phyloP scores from a whole-genome alignment of 2,329 filamentous ascomycete species.

The Bipolaris cookei region DNA sequence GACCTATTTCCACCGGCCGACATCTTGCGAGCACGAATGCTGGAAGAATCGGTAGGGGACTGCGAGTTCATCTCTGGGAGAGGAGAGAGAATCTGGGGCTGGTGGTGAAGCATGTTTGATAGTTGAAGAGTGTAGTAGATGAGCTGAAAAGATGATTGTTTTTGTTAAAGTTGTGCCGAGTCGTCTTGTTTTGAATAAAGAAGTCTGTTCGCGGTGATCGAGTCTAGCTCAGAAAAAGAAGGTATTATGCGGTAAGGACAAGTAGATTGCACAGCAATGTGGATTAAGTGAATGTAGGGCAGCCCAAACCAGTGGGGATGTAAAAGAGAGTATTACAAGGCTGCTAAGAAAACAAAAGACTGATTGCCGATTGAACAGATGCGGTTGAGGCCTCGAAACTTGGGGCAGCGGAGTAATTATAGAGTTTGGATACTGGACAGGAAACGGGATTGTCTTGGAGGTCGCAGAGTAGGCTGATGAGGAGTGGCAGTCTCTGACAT shows the following conservation, averaged over 20 bases:
- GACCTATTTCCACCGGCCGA: constrained; percentile 77
- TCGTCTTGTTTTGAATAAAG: constrained; percentile 24
- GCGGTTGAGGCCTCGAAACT: constrained; percentile 48
- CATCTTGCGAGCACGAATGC: constrained; percentile 70
- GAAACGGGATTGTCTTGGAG: constrained; percentile 37
- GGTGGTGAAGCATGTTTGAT: constrained; percentile 47
- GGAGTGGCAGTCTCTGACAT: constrained; percentile 50
- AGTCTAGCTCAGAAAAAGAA: constrained; percentile 49
- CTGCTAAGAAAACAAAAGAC: constrained; percentile 50
- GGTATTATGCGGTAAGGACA: constrained; percentile 45
- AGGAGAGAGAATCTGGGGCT: constrained; percentile 48
- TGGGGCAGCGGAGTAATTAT: constrained; percentile 47
- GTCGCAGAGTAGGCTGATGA: constrained; percentile 45
- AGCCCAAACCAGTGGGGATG: constrained; percentile 61
- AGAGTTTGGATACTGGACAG: constrained; percentile 39
- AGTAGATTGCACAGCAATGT: constrained; percentile 52
- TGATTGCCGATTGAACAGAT: constrained; percentile 48
- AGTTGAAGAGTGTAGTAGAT: constrained; percentile 6
- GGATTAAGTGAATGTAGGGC: constrained; percentile 58
- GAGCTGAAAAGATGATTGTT: constrained; percentile 23
- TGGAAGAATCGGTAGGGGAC: constrained; percentile 46
- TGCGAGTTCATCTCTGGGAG: constrained; percentile 47
- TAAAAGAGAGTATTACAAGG: constrained; percentile 57
- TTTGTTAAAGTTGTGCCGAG: constrained; percentile 40
- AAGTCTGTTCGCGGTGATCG: constrained; percentile 57